Conservation (phyloP, 1,284 basidiomycete genomes). For the Marasmius oreades region DNA sequence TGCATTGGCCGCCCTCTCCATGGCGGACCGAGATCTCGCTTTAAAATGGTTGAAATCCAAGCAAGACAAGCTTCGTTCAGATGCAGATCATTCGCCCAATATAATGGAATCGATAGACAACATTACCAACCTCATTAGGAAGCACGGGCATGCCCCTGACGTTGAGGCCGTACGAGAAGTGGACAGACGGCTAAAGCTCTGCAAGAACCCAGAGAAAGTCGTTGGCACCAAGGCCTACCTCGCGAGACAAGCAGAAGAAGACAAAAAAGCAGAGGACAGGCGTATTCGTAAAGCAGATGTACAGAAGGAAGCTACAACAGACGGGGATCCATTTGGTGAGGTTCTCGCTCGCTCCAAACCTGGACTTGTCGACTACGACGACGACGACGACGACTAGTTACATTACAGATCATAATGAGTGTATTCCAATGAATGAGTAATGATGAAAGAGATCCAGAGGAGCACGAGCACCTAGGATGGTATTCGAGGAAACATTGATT, state of each 20-base stretch:
- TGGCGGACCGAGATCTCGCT: conserved; percentile 61
- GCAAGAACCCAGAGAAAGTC: conserved; percentile 93
- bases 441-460: conserved; percentile 1
- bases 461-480: conserved; percentile 14
- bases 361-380: conserved; percentile 54
- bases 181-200: conserved; percentile 78
- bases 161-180: conserved; percentile 85
- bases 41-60: conserved; percentile 64
- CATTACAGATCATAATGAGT: conserved; percentile 7
- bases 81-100: conserved; percentile 16
- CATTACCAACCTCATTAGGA: conserved; percentile 56
- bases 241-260: conserved; percentile 61
- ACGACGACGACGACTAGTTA: conserved; percentile 44
- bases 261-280: conserved; percentile 62
- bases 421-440: conserved; percentile 16
- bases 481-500: conserved; percentile 19
- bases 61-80: conserved; percentile 15
- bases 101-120: conserved; percentile 42
- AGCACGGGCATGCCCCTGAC: conserved; percentile 62
- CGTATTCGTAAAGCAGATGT: conserved; percentile 62
- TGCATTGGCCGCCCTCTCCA: conserved; percentile 78
- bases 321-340: conserved; percentile 67
- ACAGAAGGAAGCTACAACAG: conserved; percentile 43
- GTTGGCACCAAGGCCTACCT: conserved; percentile 79
- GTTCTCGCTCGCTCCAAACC: conserved; percentile 16